Base-by-base conservation (phyloP, 2,329 filamentous ascomycete genomes). In the Microdochium nivale region DNA sequence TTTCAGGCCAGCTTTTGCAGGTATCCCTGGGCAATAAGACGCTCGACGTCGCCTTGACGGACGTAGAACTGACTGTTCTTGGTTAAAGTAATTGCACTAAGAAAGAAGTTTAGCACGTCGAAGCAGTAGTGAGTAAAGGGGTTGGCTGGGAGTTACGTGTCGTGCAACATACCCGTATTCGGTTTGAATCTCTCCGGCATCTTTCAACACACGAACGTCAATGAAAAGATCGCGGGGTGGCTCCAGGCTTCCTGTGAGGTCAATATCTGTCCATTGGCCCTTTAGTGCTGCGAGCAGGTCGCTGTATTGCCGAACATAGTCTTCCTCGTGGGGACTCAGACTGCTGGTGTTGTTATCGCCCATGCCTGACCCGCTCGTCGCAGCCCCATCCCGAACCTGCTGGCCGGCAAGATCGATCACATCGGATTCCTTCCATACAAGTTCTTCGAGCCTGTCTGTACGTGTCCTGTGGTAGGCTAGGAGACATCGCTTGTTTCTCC, bases 11-110 rank as follows among this genome's bases (percentile, higher is more conserved):
- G 77, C 62, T 90, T 90, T 68, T 96, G 91, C 57, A 99, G 74
- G 71, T 96, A 99, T 21, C 94, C 94, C 66, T 97, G 92, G 16
- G 90, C 82, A 62, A 99, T 96, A 60, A 99, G 70, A 49, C 91
- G 81, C 70, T 99, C 94, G 7, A 99, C 94, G 70, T 99, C 94
- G 24, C 90, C 92, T 64, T 96, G 90, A 47, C 92, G 83, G 37
- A 99, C 94, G 64, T 95, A 97, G 65, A 99, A 95, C 66, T 99
- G 94, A 63, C 91, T 96, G 70, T 99, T 97, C 70, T 95, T 97
- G 35, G 90, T 96, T 73, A 99, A 78, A 54, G 88, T 97, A 62
- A 99, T 96, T 13, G 91, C 88, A 16, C 90, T 96, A 60, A 32
- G 46, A 48, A 9, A 52, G 56, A 48, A 53, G 58, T 62, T 58